Percentiles rank a stretch among this genome's conserved stretches.
phyloP scores from a whole-genome alignment of 495 filamentous ascomycete genomes.

The Aspergillus steynii region DNA sequence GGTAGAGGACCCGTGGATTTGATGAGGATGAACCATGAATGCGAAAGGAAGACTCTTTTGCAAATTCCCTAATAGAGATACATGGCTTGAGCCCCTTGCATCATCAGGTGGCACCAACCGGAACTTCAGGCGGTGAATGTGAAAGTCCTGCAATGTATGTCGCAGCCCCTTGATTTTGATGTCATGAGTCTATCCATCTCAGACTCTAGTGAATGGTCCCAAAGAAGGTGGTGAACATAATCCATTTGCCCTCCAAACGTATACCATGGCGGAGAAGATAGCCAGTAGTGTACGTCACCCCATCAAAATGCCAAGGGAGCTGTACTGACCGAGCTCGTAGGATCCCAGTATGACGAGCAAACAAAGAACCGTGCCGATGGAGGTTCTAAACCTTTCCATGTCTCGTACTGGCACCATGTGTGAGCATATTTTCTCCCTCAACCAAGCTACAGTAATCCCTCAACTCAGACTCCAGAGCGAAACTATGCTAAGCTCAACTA shows the following conservation, averaged over 20 bases:
- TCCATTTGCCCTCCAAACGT: no score
- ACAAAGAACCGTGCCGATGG: neutral
- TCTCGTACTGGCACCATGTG: neutral
- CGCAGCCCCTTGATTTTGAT: neutral
- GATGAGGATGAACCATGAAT: no score
- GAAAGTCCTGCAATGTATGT: neutral
- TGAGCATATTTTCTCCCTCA: neutral
- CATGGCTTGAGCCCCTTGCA: neutral
- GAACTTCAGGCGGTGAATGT: neutral
- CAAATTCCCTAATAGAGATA: neutral
- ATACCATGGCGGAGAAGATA: neutral
- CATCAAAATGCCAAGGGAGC: neutral
- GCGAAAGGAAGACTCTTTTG: no score
- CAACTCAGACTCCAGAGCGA: neutral
- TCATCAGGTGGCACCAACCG: neutral
- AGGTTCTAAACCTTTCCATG: slow-evolving; percentile 1
- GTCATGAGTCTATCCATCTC: no score
- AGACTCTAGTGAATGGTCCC: no score
- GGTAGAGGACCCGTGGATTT: no score
- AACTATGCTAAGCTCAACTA: neutral
- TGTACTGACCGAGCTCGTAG: neutral
- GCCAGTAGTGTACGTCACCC: neutral
- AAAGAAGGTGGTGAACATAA: no score
- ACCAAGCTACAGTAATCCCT: neutral
- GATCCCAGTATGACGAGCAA: neutral